Evolutionary conservation across 192 early-diverging fungal species (phyloP).

Genomic region (Coemansia sp.): DNA sequence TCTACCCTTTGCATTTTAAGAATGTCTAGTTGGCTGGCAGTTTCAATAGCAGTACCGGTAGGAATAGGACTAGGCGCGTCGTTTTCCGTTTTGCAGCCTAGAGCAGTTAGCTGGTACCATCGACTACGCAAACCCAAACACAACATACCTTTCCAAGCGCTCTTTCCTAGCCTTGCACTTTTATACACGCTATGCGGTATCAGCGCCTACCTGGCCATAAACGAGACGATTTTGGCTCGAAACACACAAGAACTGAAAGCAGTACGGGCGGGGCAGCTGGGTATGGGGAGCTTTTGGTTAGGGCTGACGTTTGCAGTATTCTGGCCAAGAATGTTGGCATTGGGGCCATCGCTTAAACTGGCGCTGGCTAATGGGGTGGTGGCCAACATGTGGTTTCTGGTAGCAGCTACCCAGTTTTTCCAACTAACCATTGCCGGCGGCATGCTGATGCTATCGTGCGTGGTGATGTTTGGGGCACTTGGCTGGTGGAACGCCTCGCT

Average conservation of each 20-base stretch:
- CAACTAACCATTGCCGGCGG: conserved; percentile 30
- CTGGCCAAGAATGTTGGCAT: conserved; percentile 41
- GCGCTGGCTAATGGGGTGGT: conserved; percentile 33
- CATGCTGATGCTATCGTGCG: conserved; percentile 30
- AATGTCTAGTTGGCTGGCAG: conserved; percentile 45
- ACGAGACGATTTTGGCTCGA: conserved; percentile 32
- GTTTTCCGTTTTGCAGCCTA: conserved; percentile 20
- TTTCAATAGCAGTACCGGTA: conserved; percentile 38
- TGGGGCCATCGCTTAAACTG: conserved; percentile 27
- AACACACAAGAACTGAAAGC: conserved; percentile 28
- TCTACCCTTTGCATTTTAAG: neutral
- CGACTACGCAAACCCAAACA: conserved; percentile 42
- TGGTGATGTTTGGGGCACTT: conserved; percentile 19
- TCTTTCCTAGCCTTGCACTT: conserved; percentile 28
- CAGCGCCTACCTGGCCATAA: conserved; percentile 29
- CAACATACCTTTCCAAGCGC: conserved; percentile 25
- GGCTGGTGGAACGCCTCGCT: conserved; percentile 41
- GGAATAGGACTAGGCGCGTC: conserved; percentile 28
- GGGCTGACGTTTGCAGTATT: conserved; percentile 38
- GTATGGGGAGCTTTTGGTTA: conserved; percentile 49
- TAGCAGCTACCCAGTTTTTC: conserved; percentile 48
- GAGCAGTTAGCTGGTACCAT: conserved; percentile 31
- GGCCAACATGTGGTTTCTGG: conserved; percentile 24
- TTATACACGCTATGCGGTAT: conserved; percentile 35
- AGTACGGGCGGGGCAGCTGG: conserved; percentile 34